Evolutionary conservation across 768 basidiomycete species (phyloP), one percentile per base, ranked within the genome.

Genomic region (Naematelia encephala): DNA sequence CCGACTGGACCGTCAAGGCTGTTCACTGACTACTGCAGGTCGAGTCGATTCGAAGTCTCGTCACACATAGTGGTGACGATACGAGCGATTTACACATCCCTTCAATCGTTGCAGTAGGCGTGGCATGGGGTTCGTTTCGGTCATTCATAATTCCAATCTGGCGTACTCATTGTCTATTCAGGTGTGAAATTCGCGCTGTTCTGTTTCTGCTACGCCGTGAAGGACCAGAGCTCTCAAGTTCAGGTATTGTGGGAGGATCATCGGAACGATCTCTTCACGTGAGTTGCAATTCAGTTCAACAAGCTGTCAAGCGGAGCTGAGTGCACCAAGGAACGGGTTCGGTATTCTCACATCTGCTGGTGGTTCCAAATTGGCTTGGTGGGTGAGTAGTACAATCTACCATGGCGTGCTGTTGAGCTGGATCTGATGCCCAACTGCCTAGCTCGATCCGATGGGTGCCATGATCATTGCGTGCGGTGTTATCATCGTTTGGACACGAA

Each of bases 221-320:
- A 90, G 26, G 82, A 82, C 28, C 84, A 84, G 63, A 91, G 89
- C 4, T 92, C 89, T 68, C 96, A 99, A 78, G 94, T 99, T 1
- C 84, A 84, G 47, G 85, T 96, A n/a, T 82, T 96, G 26, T 97
- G 91, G 91, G 90, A 96, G 76, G 94, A 98, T 72, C 93, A 97
- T 64, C 82, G 93, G 65, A 97, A 92, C 69, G 94, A 94, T 69
- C 73, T 91, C n/a, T 89, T 85, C 73, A 85, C 91, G 73, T 91
- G 69, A 80, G 82, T 89, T n/a, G 34, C 34, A 16, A 61, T 87
- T 87, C 87, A 61, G 39, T 8, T 10, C 23, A 25, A 16, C 29
- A 30, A 27, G 14, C 5, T 3, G 51, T 28, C n/a, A 16, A 39
- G 16, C 11, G 25, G 11, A 47, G 23, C 55, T 63, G 55, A 61